Evolutionary conservation across 1,284 basidiomycete genomes (phyloP).

Genomic region (Apiotrichum mycotoxinovorans): DNA sequence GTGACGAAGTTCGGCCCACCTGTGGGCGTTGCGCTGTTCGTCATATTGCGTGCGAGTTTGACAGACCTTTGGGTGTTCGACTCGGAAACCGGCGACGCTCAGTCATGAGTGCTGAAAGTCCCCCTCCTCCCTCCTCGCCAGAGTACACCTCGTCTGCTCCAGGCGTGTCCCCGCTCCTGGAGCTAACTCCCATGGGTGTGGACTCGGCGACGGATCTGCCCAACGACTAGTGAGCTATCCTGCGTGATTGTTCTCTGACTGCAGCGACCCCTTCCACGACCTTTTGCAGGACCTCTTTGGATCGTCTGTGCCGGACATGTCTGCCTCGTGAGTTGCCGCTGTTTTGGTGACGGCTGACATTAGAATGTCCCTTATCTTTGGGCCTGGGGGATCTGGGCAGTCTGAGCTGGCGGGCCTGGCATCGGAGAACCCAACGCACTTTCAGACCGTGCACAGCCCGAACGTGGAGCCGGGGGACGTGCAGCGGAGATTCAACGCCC

Average conservation of each 20-base stretch:
- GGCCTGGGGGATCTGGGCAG: neutral
- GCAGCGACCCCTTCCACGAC: slow-evolving; percentile 13
- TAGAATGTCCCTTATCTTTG: slow-evolving; percentile 5
- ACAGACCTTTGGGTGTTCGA: slow-evolving; percentile 11
- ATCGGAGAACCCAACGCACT: neutral
- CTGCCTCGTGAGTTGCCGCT: neutral
- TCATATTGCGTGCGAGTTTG: slow-evolving; percentile 11
- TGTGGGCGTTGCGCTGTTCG: slow-evolving; percentile 12
- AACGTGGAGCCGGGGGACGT: slow-evolving; percentile 16
- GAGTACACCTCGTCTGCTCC: neutral
- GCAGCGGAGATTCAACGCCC: slow-evolving; percentile 15
- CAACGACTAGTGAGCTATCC: neutral
- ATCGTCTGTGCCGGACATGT: neutral
- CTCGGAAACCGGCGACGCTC: slow-evolving; percentile 8
- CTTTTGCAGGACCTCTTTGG: slow-evolving; percentile 16
- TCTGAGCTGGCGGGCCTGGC: neutral
- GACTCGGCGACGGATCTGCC: neutral
- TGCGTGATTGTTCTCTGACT: neutral
- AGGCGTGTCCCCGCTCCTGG: no score
- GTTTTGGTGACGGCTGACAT: neutral
- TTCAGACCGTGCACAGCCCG: slow-evolving; percentile 3
- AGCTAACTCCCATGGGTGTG: neutral
- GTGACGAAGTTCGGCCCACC: slow-evolving; percentile 11
- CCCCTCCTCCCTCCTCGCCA: neutral
- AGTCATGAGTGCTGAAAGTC: neutral